phyloP scores from a whole-genome alignment of 768 basidiomycete species.

The Auriculariales sp. region DNA sequence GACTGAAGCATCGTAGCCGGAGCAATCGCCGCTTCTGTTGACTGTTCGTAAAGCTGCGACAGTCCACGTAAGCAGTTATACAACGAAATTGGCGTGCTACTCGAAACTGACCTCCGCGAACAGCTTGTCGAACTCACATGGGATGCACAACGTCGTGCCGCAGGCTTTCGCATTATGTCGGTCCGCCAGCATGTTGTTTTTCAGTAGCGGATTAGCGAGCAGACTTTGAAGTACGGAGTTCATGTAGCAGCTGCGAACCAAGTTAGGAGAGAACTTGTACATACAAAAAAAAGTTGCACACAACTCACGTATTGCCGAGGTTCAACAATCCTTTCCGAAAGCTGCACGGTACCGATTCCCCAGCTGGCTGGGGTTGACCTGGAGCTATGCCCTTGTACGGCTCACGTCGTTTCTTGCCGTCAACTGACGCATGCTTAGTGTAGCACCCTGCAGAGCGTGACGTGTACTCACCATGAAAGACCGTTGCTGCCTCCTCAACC shows the following conservation, averaged over 20 bases:
- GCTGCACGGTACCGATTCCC: slow-evolving; percentile 48
- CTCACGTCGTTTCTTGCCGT: slow-evolving; percentile 27
- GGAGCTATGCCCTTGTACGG: slow-evolving; percentile 36
- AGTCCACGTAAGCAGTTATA: slow-evolving; percentile 22
- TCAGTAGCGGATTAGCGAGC: slow-evolving; percentile 76
- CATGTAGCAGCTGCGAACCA: slow-evolving; percentile 87
- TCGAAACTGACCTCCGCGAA: slow-evolving; percentile 49
- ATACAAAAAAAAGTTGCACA: too few species aligned
- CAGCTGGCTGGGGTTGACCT: slow-evolving; percentile 28
- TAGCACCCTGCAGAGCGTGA: slow-evolving; percentile 13
- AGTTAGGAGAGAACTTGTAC: too few species aligned
- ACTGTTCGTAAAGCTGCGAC: slow-evolving; percentile 23
- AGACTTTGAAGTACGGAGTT: slow-evolving; percentile 85
- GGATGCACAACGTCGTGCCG: slow-evolving; percentile 56
- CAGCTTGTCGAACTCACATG: slow-evolving; percentile 86
- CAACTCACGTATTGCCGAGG: slow-evolving; percentile 85
- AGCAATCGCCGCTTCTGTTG: too few species aligned
- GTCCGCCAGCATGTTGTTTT: slow-evolving; percentile 82
- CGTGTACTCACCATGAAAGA: slow-evolving; percentile 36
- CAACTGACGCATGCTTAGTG: slow-evolving; percentile 11
- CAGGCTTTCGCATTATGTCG: slow-evolving; percentile 69
- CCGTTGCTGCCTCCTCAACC: slow-evolving; percentile 50
- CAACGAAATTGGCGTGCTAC: neutral
- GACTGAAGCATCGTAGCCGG: slow-evolving; percentile 73
- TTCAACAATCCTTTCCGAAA: slow-evolving; percentile 78